Percentiles rank a stretch among this genome's conserved stretches.
Evolutionary conservation across 1,139 yeast genomes (phyloP).

Genomic region (Yarrowia galli): DNA sequence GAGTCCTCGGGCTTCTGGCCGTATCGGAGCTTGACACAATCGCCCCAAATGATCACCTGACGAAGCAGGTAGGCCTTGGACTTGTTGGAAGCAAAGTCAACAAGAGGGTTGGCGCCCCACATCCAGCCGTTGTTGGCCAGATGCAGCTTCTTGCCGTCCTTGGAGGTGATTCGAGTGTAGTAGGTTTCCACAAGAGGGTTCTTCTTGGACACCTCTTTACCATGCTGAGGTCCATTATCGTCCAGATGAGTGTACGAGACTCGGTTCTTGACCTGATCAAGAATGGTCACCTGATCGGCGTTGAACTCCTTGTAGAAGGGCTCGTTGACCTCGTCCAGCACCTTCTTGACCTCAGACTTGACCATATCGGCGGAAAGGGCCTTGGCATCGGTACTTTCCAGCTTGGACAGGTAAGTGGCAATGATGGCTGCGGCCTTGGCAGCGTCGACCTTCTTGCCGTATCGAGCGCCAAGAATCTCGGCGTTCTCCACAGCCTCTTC

Average conservation of each 20-base stretch:
- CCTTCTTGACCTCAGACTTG: constrained; percentile 56
- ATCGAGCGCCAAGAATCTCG: constrained; percentile 56
- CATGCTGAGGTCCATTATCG: constrained; percentile 78
- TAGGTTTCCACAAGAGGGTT: constrained; percentile 83
- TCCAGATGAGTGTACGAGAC: constrained; percentile 79
- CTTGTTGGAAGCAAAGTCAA: constrained; percentile 85
- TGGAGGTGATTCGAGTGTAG: constrained; percentile 70
- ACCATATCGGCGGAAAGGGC: constrained; percentile 50
- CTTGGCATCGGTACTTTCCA: constrained; percentile 23
- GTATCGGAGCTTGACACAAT: constrained; percentile 90
- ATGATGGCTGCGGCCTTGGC: constrained; percentile 58
- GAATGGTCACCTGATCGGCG: constrained; percentile 68
- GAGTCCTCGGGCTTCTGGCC: constrained; percentile 81
- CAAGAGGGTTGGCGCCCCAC: constrained; percentile 94
- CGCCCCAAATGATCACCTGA: constrained; percentile 97
- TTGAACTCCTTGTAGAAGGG: constrained; percentile 80
- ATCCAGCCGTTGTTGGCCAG: constrained; percentile 98
- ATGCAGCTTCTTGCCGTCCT: constrained; percentile 61
- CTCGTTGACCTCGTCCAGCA: constrained; percentile 79
- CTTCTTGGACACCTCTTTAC: constrained; percentile 58
- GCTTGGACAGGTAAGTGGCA: constrained; percentile 40
- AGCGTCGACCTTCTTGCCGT: constrained; percentile 62
- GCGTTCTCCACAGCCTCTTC: constrained; percentile 53
- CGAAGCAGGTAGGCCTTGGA: constrained; percentile 86
- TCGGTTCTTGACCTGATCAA: constrained; percentile 75